phyloP scores from a whole-genome alignment of 768 basidiomycete genomes.

The Phallus indusiatus region DNA sequence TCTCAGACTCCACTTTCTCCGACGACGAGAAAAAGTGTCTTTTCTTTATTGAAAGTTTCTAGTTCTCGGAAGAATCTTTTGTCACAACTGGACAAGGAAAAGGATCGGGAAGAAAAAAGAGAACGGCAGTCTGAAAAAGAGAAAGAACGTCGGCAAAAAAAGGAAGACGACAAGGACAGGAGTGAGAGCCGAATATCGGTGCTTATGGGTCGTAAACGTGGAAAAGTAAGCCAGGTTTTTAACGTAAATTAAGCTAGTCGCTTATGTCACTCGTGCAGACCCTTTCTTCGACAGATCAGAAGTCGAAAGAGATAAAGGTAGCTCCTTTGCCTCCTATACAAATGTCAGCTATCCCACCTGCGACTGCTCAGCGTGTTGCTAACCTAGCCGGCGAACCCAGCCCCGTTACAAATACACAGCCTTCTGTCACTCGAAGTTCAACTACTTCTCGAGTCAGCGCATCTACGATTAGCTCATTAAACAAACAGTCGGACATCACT shows the following conservation, averaged over 20 bases:
- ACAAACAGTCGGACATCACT: constrained; percentile 78
- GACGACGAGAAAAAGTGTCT: constrained; percentile 66
- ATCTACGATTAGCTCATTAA: constrained; percentile 79
- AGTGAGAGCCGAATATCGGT: constrained; percentile 86
- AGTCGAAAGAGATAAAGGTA: constrained; percentile 44
- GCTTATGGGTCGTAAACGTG: constrained; percentile 80
- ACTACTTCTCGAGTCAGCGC: constrained; percentile 54
- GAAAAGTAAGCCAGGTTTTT: constrained; percentile 55
- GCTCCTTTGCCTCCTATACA: constrained; percentile 84
- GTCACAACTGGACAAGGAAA: constrained; percentile 43
- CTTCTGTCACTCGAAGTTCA: constrained; percentile 30
- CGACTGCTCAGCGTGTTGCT: constrained; percentile 79
- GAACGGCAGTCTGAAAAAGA: constrained; percentile 43
- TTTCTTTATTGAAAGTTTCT: constrained; percentile 81
- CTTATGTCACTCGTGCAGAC: constrained; percentile 40
- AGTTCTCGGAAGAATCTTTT: constrained; percentile 75
- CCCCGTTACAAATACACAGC: constrained; percentile 31
- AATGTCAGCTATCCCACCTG: constrained; percentile 71
- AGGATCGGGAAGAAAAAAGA: constrained; percentile 30
- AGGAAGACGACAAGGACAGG: constrained; percentile 73
- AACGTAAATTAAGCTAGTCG: not conserved
- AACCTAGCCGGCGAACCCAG: constrained; percentile 47
- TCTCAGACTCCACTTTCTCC: constrained; percentile 45
- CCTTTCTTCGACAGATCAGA: constrained; percentile 72
- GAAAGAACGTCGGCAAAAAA: constrained; percentile 41